Conservation (phyloP, 306 rosid genomes). For the Casuarina cunninghamiana region DNA sequence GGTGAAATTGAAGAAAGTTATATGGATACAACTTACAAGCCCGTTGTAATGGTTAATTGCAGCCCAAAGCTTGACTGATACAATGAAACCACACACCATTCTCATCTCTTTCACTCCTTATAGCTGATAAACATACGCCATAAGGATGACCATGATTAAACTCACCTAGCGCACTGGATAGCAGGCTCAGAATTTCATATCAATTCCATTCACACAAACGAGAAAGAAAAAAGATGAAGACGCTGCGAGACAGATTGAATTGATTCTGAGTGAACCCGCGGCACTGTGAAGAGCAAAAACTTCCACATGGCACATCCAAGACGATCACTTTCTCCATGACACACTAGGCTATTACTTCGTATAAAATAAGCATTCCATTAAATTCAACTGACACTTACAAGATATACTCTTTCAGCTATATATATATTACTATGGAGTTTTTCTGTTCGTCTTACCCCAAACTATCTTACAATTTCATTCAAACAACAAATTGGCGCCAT, state of each 20-base stretch:
- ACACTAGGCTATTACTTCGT: constrained; percentile 1
- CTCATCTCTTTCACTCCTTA: constrained; percentile 13
- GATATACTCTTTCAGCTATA: constrained; percentile 3
- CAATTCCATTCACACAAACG: background rate
- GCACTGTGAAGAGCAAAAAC: background rate
- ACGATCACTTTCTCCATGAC: constrained; percentile 3
- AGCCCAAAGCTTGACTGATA: background rate
- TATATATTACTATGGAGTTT: constrained; percentile 11
- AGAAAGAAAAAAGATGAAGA: background rate
- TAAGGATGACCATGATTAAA: constrained; percentile 7
- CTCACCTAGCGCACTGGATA: constrained; percentile 13
- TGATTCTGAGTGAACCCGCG: constrained; percentile 1
- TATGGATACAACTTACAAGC: background rate
- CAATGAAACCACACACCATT: constrained; percentile 18
- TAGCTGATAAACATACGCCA: constrained; percentile 17
- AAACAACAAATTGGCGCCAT: constrained; percentile 38
- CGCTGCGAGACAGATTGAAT: background rate
- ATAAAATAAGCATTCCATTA: constrained; percentile 34
- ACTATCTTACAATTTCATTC: constrained; percentile 44
- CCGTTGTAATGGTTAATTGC: background rate
- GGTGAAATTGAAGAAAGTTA: constrained; percentile 9
- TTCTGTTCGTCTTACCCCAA: constrained; percentile 24
- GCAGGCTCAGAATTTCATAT: constrained; percentile 11
- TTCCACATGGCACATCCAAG: constrained; percentile 16
- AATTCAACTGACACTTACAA: constrained; percentile 32